Percentiles rank a stretch among this genome's conserved stretches.
Evolutionary conservation across 1,284 basidiomycete species (phyloP).

Genomic region (Ceratobasidium sp.): DNA sequence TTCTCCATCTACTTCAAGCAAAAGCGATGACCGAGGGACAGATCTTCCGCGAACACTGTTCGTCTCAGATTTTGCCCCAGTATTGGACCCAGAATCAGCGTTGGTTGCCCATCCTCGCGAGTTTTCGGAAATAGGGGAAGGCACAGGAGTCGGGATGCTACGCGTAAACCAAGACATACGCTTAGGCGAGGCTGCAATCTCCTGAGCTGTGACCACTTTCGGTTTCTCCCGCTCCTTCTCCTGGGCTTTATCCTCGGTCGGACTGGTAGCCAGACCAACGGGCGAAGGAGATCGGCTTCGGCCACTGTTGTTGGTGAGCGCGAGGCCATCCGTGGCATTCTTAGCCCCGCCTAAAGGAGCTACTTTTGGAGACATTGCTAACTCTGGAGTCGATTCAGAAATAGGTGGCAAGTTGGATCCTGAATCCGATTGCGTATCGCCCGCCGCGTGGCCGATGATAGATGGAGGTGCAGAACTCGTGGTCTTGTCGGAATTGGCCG

Average conservation of each 20-base stretch:
- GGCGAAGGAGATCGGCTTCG: constrained; percentile 38
- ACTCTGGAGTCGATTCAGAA: constrained; percentile 36
- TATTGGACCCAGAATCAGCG: not conserved
- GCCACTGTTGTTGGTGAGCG: not conserved
- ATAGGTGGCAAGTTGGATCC: constrained; percentile 7
- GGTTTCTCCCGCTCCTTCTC: not conserved
- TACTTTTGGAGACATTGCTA: constrained; percentile 1
- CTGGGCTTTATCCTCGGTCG: constrained; percentile 55
- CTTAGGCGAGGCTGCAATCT: constrained; percentile 15
- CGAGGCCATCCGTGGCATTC: not conserved
- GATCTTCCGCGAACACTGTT: constrained; percentile 12
- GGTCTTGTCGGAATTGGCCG: not conserved
- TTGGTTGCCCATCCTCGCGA: constrained; percentile 14
- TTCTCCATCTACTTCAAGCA: constrained; percentile 22
- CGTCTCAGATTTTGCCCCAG: not conserved
- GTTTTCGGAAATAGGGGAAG: constrained; percentile 18
- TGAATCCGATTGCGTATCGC: not conserved
- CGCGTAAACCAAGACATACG: constrained; percentile 45
- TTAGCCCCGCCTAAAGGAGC: not conserved
- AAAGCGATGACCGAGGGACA: constrained; percentile 32
- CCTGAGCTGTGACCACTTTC: not conserved
- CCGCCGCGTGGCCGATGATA: constrained; percentile 31
- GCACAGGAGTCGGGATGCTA: not conserved
- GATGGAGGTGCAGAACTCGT: constrained; percentile 30
- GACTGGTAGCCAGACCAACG: constrained; percentile 51